Evolutionary conservation across 495 filamentous ascomycete genomes (phyloP).

Genomic region (Platismatia glauca): DNA sequence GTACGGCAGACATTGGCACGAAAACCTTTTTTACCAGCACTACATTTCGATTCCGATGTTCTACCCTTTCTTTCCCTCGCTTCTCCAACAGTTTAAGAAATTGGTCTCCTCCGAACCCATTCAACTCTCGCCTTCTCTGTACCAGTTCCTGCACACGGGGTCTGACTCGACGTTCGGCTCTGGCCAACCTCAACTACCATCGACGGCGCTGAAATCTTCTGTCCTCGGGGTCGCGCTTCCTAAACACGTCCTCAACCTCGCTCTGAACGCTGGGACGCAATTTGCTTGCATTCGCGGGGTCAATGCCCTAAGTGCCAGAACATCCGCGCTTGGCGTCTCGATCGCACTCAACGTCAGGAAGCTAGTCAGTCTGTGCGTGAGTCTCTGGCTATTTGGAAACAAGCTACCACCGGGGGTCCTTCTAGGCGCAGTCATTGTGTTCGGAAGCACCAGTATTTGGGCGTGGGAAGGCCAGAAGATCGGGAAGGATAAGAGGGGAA

Average conservation of each 20-base stretch:
- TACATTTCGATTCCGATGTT: conserved; percentile 65
- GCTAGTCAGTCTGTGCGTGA: conserved; percentile 80
- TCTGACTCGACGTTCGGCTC: background rate
- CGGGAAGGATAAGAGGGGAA: conserved; percentile 37
- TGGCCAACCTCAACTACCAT: conserved; percentile 13
- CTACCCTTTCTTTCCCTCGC: conserved; percentile 38
- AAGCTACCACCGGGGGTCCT: conserved; percentile 62
- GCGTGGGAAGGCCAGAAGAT: conserved; percentile 56
- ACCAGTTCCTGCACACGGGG: background rate
- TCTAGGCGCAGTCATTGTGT: conserved; percentile 74
- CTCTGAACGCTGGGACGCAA: conserved; percentile 81
- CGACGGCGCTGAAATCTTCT: conserved; percentile 38
- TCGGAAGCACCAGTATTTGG: conserved; percentile 80
- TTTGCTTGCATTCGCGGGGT: conserved; percentile 92
- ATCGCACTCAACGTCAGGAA: conserved; percentile 94
- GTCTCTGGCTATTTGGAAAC: conserved; percentile 91
- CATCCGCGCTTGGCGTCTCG: conserved; percentile 87
- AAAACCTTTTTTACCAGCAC: conserved; percentile 93
- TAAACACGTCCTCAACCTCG: conserved; percentile 60
- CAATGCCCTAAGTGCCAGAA: conserved; percentile 75
- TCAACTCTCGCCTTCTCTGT: conserved; percentile 38
- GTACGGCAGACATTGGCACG: conserved; percentile 87
- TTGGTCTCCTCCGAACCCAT: conserved; percentile 21
- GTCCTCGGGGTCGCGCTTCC: conserved; percentile 46
- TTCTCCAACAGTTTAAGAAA: conserved; percentile 25